Evolutionary conservation across 1,139 yeast species (phyloP), one percentile per base, ranked within the genome.

Genomic region (Maudiozyma humilis): DNA sequence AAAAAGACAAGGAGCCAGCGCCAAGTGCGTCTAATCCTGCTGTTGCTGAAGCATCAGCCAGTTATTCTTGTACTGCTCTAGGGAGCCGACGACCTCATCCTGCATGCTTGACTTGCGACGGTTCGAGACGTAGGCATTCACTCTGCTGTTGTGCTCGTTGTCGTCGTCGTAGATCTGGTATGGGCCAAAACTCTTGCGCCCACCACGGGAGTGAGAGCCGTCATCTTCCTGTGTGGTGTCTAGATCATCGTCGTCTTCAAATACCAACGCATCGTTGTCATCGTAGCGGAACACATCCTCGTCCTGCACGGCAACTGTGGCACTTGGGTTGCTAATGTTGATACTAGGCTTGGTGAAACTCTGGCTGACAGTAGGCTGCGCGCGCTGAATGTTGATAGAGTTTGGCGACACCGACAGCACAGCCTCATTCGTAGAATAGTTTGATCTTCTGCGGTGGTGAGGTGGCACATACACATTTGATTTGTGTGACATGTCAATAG

Each of bases 391-490:
- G 18, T 51, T 53, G n/a, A 54, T 41, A 6, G 54, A 40, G 42
- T 59, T 56, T 32, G 48, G 45, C 4, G 51, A 42, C 7, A 54
- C 56, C 3, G 57, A 51, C 32, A 58, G 43, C 2, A 54, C 50
- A 7, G 56, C 54, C 32, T 57, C 62, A 32, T 51, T 51, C 1
- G 55, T 45, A 5, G 51, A 35, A 16, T 49, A 40, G n/a, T 49
- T 44, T 29, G 51, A 50, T 38, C 60, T 63, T 47, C 67, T 63
- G 51, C 77, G 63, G 45, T 71, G 75, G 48, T 72, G 76, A 12
- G 77, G 77, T 27, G 75, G 76, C 14, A 72, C 63, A 49, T 72
- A 72, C 25, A 59, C 53, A 4, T 63, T 63, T 1, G 59, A 48
- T 44, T 55, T 59, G 30, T 43, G 49, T 38, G 64, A 64, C 27